Conservation (phyloP, 2,329 filamentous ascomycete genomes). For the Reticulascus tulasneorum region DNA sequence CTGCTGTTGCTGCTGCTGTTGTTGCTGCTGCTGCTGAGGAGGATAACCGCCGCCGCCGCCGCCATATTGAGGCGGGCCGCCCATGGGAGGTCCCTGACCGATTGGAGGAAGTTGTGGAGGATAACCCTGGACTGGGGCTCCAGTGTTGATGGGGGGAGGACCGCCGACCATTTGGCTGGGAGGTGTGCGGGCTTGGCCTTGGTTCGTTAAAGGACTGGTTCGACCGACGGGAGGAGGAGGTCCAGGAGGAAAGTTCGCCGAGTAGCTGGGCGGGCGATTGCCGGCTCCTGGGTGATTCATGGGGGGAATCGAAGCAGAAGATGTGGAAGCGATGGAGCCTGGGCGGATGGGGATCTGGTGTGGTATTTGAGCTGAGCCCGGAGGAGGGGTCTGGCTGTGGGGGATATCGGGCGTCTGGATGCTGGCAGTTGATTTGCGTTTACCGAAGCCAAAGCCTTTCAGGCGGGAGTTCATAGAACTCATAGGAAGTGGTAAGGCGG, state of each 20-base stretch:
- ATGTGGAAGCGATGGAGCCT: slow-evolving; percentile 40
- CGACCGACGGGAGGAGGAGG: slow-evolving; percentile 48
- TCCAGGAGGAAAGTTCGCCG: slow-evolving; percentile 47
- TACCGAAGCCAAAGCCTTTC: slow-evolving; percentile 77
- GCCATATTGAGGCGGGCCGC: slow-evolving; percentile 43
- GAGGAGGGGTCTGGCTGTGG: slow-evolving; percentile 32
- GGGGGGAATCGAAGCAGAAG: slow-evolving; percentile 44
- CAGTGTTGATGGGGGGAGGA: slow-evolving; percentile 64
- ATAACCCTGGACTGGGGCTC: slow-evolving; percentile 54
- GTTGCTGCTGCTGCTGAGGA: slow-evolving; percentile 31
- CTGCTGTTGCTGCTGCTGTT: no score
- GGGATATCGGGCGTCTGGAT: slow-evolving; percentile 44
- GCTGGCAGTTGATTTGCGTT: slow-evolving; percentile 67
- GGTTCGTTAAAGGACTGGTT: slow-evolving; percentile 46
- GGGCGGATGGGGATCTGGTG: slow-evolving; percentile 37
- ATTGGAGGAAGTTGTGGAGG: slow-evolving; percentile 48
- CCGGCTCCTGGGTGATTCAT: slow-evolving; percentile 61
- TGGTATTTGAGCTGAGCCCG: slow-evolving; percentile 43
- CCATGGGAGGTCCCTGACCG: slow-evolving; percentile 24
- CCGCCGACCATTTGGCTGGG: slow-evolving; percentile 60
- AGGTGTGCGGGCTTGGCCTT: slow-evolving; percentile 49
- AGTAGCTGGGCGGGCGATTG: slow-evolving; percentile 62
- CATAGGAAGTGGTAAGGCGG: slow-evolving; percentile 46
- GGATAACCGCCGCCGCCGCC: slow-evolving; percentile 45
- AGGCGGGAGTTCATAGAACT: slow-evolving; percentile 77